Base-by-base conservation (phyloP, 176 grass and related monocot genomes). In the Lolium rigidum region DNA sequence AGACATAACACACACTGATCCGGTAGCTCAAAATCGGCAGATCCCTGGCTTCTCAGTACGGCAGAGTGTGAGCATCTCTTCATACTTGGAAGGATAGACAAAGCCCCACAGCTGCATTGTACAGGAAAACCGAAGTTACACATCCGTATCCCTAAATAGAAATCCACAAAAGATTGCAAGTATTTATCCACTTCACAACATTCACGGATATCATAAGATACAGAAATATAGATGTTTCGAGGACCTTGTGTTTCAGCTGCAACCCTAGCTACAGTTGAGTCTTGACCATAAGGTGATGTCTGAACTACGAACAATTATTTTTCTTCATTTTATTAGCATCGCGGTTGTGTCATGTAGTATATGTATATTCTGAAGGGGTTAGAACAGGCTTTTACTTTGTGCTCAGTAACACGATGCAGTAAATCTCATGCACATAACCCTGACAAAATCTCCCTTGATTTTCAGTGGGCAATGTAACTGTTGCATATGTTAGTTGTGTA, bases 41-140 rank as follows among this genome's bases (percentile, higher is more conserved):
- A 95, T 90, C 50, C 97, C 94, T 4, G 88, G 90, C n/a, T 88
- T 99, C 76, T 96, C 97, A 2, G 86, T 92, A 41, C 92, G 86
- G 70, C 94, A 99, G 61, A 93, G 77, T 28, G 86, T 70, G 22
- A 99, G 74, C 82, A 90, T 92, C 90, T 99, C 97, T 57, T 94
- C 88, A 31, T 94, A 99, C 59, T 94, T 90, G 20, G 94, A 96
- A 59, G 86, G 91, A 86, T 99, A 96, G 67, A 92, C 97, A 85
- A 99, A 96, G 26, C 97, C 97, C 97, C 97, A 99, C 9, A 99
- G 83, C 97, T 99, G 94, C 88, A 91, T 67, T 81, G 38, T 28
- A 86, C 38, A 86, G 73, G 24, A 69, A 82, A 79, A 76, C 15
- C 7, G 22, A 22, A 79, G 17, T 86, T 39, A 72, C 18, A 72